These are phyloP conservation scores for Saccharum hybrid DNA, from an alignment of 202 grass and related monocot species.

Conservation along the genomic window DNA sequence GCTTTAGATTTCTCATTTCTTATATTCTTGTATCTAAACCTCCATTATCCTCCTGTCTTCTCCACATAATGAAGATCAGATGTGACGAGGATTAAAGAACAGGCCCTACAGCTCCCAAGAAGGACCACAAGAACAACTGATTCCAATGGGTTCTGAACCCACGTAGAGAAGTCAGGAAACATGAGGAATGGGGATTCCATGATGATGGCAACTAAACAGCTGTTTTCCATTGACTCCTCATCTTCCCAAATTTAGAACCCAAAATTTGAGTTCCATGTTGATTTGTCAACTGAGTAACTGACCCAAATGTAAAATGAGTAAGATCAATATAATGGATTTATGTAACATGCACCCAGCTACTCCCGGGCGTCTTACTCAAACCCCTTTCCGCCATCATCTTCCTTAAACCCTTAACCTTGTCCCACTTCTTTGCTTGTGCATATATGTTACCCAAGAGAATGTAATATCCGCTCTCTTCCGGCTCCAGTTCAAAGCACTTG, in stretches of 20 bases:
- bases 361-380: constrained; percentile 65
- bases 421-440: constrained; percentile 65
- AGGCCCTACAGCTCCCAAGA: not conserved
- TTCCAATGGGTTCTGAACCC: constrained; percentile 27
- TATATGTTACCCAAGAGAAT: constrained; percentile 76
- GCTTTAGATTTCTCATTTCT: not conserved
- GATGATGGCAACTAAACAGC: constrained; percentile 11
- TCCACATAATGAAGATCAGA: not conserved
- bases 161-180: constrained; percentile 2
- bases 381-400: constrained; percentile 61
- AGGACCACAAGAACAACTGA: constrained; percentile 8
- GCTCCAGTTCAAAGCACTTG: constrained; percentile 73
- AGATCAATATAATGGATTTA: constrained; percentile 33
- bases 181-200: not conserved
- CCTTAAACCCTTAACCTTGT: constrained; percentile 65
- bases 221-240: not conserved
- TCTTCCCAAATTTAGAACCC: not conserved
- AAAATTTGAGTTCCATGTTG: not conserved
- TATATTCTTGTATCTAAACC: not conserved
- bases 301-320: constrained; percentile 16
- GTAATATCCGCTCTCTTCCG: constrained; percentile 71
- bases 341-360: constrained; percentile 61
- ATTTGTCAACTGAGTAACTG: not conserved
- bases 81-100: not conserved
- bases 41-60: not conserved